phyloP scores from a whole-genome alignment of 257 asterid species.

The Mitragyna speciosa region DNA sequence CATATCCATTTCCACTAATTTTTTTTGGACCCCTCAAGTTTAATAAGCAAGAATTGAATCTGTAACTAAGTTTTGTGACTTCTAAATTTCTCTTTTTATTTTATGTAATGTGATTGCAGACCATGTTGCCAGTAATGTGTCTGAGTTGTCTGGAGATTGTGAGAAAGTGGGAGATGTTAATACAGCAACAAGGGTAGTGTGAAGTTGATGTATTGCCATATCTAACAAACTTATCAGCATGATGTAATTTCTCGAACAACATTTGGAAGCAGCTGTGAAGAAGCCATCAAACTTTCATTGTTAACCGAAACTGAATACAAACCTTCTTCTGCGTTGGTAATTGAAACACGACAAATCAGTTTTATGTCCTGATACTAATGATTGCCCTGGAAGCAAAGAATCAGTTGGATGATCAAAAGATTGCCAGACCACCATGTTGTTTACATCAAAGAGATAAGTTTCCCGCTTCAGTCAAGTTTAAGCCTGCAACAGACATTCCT shows the following conservation, averaged over 20 bases:
- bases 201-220: slow-evolving; percentile 49
- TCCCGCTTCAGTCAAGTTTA: slow-evolving; percentile 42
- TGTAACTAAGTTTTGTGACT: too few relatives aligned
- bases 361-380: slow-evolving; percentile 33
- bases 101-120: slow-evolving; percentile 19
- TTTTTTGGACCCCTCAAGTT: too few relatives aligned
- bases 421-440: slow-evolving; percentile 40
- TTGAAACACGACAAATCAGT: slow-evolving; percentile 36
- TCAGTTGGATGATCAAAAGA: slow-evolving; percentile 48
- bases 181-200: slow-evolving; percentile 1
- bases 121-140: slow-evolving; percentile 42
- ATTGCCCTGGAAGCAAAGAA: slow-evolving; percentile 40
- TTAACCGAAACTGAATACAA: slow-evolving; percentile 22
- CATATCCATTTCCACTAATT: too few relatives aligned
- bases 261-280: slow-evolving; percentile 38
- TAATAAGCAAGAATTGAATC: too few relatives aligned
- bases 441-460: slow-evolving; percentile 34
- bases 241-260: slow-evolving; percentile 46
- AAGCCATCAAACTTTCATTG: slow-evolving; percentile 29
- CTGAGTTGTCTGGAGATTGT: slow-evolving; percentile 39
- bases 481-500: slow-evolving; percentile 30
- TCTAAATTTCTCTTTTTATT: background rate
- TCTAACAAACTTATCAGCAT: slow-evolving; percentile 34
- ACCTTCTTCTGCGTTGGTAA: slow-evolving; percentile 33
- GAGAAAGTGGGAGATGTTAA: slow-evolving; percentile 36